phyloP scores from a whole-genome alignment of 495 filamentous ascomycete genomes.

The Schizothecium vesticola region DNA sequence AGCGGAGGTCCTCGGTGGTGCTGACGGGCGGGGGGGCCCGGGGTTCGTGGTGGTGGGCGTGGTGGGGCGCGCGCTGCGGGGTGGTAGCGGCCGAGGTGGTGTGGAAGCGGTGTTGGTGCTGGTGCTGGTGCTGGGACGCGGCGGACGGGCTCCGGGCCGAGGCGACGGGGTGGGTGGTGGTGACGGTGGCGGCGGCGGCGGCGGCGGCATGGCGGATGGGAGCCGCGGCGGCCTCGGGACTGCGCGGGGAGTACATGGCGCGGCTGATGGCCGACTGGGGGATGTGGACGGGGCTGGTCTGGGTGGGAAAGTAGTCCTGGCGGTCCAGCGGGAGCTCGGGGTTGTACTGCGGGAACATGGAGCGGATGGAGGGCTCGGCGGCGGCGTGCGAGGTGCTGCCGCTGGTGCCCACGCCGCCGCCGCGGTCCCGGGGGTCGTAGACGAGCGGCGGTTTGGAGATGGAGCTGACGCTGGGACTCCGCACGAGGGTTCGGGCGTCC shows the following conservation, averaged over 20 bases:
- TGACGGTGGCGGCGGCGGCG: constrained; percentile 18
- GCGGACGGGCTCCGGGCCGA: constrained; percentile 29
- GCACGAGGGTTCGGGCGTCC: constrained; percentile 44
- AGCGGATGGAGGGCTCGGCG: constrained; percentile 31
- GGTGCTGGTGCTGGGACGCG: constrained; percentile 12
- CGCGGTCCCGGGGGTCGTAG: constrained; percentile 22
- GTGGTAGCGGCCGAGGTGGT: constrained; percentile 40
- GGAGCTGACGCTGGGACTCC: constrained; percentile 44
- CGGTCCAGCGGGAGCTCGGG: constrained; percentile 60
- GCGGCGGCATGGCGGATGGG: constrained; percentile 19
- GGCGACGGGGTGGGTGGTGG: constrained; percentile 16
- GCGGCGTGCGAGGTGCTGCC: constrained; percentile 6
- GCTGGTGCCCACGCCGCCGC: constrained; percentile 14
- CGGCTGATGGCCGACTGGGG: constrained; percentile 52
- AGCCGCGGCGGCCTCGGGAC: constrained; percentile 25
- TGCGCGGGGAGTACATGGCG: constrained; percentile 48
- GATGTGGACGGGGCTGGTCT: constrained; percentile 48
- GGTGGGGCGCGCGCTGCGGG: constrained; percentile 41
- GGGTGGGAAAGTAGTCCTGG: constrained; percentile 64
- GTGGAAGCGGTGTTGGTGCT: constrained; percentile 36
- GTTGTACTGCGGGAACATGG: constrained; percentile 80
- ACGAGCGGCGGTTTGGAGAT: constrained; percentile 41
- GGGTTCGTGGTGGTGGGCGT: constrained; percentile 32
- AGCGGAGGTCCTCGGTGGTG: constrained; percentile 47
- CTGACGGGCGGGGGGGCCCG: constrained; percentile 40